Base-by-base conservation (phyloP, 768 basidiomycete genomes). In the Paxillus involutus region DNA sequence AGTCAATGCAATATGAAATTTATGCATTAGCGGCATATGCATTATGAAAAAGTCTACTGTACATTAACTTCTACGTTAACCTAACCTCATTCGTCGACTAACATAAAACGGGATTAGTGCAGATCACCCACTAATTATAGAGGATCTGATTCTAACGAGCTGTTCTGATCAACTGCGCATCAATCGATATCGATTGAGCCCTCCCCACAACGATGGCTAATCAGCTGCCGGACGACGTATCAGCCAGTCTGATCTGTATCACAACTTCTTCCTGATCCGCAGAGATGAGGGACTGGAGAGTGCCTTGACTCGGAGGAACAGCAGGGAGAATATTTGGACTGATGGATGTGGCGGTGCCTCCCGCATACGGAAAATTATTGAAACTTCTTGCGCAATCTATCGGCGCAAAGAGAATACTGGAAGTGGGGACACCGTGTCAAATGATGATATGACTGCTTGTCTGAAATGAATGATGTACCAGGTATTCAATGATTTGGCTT, bases 361-460 rank as follows among this genome's bases (percentile, higher is more conserved):
- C 75, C 10, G 75, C 80, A 0, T 81, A 84, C 66, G 84, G 83
- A 7, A 84, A 84, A 63, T 75, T 84, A 56, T 59, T 87, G 53
- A 73, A 79, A 54, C 73, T 87, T 6, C 55, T 84, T 35, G 81
- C 76, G 6, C 69, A 70, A 41, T 76, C 80, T 3, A 75, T 82
- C 33, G 67, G 74, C 13, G 85, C 84, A 39, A 82, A 81, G 71
- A 69, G 76, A 52, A 73, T 86, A 16, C 66, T 89, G 42, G 85
- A 87, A 61, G 78, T 89, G 45, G 86, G 85, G 0, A 86, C 85
- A 7, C 73, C 46, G 26, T 49, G 32, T 47, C 11, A 32, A 32
- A 32, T 32, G 35, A 35, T 35, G 11, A 35, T 14, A 3, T 12
- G 12, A 14, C 4, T 35, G 3, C 12, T 35, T 14, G 11, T 12